Percentiles rank a stretch among this genome's conserved stretches.
These are phyloP conservation scores for Microdochium trichocladiopsis DNA, from an alignment of 2,329 filamentous ascomycete genomes.

Conservation along the genomic window DNA sequence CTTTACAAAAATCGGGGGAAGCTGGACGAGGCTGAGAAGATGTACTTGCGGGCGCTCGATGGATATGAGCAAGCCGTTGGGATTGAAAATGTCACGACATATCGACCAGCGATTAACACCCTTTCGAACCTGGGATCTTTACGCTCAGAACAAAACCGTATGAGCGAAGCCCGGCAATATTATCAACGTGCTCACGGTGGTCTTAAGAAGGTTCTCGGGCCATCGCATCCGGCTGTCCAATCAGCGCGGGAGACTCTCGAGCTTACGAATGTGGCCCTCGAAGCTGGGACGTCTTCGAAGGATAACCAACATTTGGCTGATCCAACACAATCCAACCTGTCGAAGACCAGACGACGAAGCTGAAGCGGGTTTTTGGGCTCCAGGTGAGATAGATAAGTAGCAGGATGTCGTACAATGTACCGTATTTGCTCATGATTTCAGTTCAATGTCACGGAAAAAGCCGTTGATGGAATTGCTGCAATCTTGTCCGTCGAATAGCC, in stretches of 20 bases:
- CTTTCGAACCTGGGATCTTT: neutral
- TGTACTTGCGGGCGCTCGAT: neutral
- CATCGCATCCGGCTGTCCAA: no score
- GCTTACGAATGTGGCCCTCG: neutral
- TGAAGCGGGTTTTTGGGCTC: no score
- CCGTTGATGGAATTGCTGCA: neutral
- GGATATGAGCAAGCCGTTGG: neutral
- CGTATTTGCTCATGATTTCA: no score
- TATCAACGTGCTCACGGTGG: no score
- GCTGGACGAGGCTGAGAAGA: no score
- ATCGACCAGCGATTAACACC: neutral
- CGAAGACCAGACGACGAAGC: no score
- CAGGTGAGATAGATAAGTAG: no score
- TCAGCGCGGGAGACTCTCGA: no score
- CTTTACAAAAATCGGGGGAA: slow-evolving; percentile 1
- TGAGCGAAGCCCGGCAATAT: neutral
- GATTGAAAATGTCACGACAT: neutral
- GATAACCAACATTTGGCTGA: neutral
- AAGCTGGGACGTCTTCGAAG: neutral
- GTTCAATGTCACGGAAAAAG: neutral
- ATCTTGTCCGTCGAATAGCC: no score
- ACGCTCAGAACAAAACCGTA: neutral
- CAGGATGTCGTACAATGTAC: no score
- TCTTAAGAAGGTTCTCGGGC: no score
- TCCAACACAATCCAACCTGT: no score